A percentile compares a stretch with the other conserved stretches of the same genome.
Conservation (phyloP, 164 flowering plant species). For the Paratinospora sagittata region DNA sequence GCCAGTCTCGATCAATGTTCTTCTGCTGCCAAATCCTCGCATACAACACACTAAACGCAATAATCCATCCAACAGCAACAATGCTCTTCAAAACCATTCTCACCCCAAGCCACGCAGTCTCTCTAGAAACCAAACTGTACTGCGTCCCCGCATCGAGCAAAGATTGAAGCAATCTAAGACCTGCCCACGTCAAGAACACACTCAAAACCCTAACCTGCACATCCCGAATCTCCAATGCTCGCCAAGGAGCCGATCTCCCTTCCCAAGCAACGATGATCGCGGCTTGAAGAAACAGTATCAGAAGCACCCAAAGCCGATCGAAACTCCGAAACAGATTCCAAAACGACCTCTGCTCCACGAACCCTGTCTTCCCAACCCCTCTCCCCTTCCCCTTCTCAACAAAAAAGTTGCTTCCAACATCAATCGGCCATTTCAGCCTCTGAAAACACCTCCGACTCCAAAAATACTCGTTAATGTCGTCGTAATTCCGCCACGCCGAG, state of each 20-base stretch:
- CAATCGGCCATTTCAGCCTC: constrained; percentile 72
- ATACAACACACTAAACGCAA: constrained; percentile 66
- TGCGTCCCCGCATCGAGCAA: constrained; percentile 90
- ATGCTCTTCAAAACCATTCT: constrained; percentile 76
- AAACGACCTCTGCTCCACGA: constrained; percentile 89
- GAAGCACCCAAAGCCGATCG: constrained; percentile 81
- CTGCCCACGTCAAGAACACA: constrained; percentile 81
- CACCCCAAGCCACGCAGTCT: constrained; percentile 49
- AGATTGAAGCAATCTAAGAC: constrained; percentile 63
- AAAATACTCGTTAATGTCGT: constrained; percentile 89
- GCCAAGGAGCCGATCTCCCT: constrained; percentile 49
- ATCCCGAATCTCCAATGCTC: constrained; percentile 42
- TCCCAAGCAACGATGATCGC: constrained; percentile 71
- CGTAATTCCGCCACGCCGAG: constrained; percentile 93
- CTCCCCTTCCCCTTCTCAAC: constrained; percentile 17
- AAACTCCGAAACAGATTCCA: constrained; percentile 92
- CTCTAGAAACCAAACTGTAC: constrained; percentile 76
- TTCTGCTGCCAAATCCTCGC: constrained; percentile 63
- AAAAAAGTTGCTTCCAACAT: constrained; percentile 43
- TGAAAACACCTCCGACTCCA: constrained; percentile 74
- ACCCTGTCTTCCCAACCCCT: constrained; percentile 82
- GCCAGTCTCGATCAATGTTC: constrained; percentile 56
- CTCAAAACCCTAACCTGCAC: constrained; percentile 69
- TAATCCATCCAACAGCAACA: constrained; percentile 59
- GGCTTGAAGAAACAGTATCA: constrained; percentile 70